These are phyloP conservation scores for Hemisphaericaspora xylofermentans DNA, from an alignment of 1,139 yeast genomes.

Conservation along the genomic window DNA sequence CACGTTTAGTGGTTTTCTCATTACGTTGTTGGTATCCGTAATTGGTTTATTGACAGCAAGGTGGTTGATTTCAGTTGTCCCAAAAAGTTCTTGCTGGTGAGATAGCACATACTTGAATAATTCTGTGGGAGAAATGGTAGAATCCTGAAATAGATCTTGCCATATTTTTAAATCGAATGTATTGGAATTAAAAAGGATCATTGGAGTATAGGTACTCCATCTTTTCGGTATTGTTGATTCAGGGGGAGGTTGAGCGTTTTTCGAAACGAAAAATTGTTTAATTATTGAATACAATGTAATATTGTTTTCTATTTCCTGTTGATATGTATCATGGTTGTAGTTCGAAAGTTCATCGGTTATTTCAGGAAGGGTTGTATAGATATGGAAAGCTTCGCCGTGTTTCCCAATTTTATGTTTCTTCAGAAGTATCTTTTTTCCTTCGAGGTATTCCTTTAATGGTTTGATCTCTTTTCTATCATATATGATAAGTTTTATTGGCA, in stretches of 20 bases:
- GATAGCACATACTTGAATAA: conserved; percentile 27
- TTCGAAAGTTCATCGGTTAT: conserved; percentile 8
- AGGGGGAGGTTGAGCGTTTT: not conserved
- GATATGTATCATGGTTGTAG: conserved; percentile 7
- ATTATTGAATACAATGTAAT: conserved; percentile 7
- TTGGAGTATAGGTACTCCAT: conserved; percentile 67
- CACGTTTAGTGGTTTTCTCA: conserved; percentile 64
- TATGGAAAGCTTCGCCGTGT: conserved; percentile 7
- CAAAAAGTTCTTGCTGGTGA: conserved; percentile 13
- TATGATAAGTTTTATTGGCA: conserved; percentile 12
- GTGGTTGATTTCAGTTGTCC: conserved; percentile 42
- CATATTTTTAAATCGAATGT: conserved; percentile 41
- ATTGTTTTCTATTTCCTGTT: not conserved
- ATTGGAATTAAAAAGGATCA: conserved; percentile 53
- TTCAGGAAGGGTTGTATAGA: conserved; percentile 12
- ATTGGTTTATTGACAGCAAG: conserved; percentile 75
- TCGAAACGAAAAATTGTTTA: conserved; percentile 4
- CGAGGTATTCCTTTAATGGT: conserved; percentile 25
- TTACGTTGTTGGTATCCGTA: conserved; percentile 43
- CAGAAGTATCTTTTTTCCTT: conserved; percentile 20
- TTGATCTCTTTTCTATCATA: conserved; percentile 23
- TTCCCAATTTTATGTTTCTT: conserved; percentile 25
- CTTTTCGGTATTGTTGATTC: conserved; percentile 40
- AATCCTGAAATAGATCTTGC: conserved; percentile 17
- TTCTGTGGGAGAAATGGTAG: conserved; percentile 10